Percentiles rank a stretch among this genome's conserved stretches.
phyloP scores from a whole-genome alignment of 352 stramenopile species.

The Phytophthora uliginosa region DNA sequence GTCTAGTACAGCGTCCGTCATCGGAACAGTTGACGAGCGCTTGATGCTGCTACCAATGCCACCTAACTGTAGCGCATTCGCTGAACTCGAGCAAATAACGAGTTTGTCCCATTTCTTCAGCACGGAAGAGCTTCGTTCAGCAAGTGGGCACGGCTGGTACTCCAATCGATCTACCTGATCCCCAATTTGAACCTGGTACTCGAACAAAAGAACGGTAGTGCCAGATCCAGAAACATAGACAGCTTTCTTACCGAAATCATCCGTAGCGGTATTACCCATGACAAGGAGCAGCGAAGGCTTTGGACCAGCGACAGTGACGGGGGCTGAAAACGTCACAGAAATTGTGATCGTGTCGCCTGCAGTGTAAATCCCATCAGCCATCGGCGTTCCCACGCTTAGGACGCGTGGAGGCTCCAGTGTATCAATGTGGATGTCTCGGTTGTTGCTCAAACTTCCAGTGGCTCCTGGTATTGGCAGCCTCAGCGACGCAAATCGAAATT shows the following conservation, averaged over 20 bases:
- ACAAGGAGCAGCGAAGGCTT: constrained; percentile 52
- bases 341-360: constrained; percentile 58
- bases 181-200: constrained; percentile 59
- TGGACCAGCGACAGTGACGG: constrained; percentile 55
- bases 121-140: constrained; percentile 33
- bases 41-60: constrained; percentile 53
- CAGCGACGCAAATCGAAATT: constrained; percentile 49
- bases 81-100: constrained; percentile 49
- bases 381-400: constrained; percentile 53
- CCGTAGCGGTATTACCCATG: constrained; percentile 28
- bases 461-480: constrained; percentile 49
- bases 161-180: constrained; percentile 73
- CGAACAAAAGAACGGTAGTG: constrained; percentile 53
- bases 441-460: constrained; percentile 69
- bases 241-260: constrained; percentile 26
- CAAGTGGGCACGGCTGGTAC: constrained; percentile 57
- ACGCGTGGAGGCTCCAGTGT: constrained; percentile 64
- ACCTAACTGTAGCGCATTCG: constrained; percentile 61
- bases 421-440: constrained; percentile 75
- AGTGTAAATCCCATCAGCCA: constrained; percentile 68
- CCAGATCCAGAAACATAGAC: constrained; percentile 56
- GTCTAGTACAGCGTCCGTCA: constrained; percentile 62
- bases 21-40: constrained; percentile 47
- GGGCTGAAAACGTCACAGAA: constrained; percentile 57
- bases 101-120: constrained; percentile 60